Conservation (phyloP, 2,329 filamentous ascomycete species). For the Aureobasidium sp. region DNA sequence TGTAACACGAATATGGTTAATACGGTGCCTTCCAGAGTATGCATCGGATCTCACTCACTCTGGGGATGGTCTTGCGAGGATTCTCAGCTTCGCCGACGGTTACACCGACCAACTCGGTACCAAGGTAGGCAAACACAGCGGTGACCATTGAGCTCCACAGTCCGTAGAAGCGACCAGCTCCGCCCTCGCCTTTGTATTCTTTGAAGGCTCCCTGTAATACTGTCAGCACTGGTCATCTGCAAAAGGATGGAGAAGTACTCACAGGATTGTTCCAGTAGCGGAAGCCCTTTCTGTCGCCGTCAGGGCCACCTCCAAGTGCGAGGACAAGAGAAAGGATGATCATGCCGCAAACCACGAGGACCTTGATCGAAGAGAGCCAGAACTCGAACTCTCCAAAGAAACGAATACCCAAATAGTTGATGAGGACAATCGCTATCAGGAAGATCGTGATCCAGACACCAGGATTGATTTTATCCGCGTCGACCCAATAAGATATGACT, state of each 20-base stretch:
- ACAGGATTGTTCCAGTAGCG: slow-evolving; percentile 37
- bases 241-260: neutral
- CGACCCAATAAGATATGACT: slow-evolving; percentile 71
- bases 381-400: slow-evolving; percentile 48
- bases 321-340: slow-evolving; percentile 39
- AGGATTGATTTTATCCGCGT: slow-evolving; percentile 58
- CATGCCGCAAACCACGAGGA: slow-evolving; percentile 38
- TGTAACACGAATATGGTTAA: slow-evolving; percentile 28
- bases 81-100: slow-evolving; percentile 75
- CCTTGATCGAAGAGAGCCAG: slow-evolving; percentile 41
- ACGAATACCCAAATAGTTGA: slow-evolving; percentile 55
- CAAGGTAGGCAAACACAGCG: slow-evolving; percentile 71
- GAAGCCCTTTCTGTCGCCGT: slow-evolving; percentile 34
- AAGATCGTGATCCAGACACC: slow-evolving; percentile 67
- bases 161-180: slow-evolving; percentile 35
- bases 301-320: slow-evolving; percentile 37
- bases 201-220: slow-evolving; percentile 32
- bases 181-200: slow-evolving; percentile 29
- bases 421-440: slow-evolving; percentile 34
- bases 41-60: neutral
- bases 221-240: neutral
- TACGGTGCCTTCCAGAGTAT: neutral
- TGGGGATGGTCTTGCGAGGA: slow-evolving; percentile 64
- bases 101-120: slow-evolving; percentile 68
- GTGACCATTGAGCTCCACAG: slow-evolving; percentile 52